Evolutionary conservation across 2,329 filamentous ascomycete genomes (phyloP), one percentile per base, ranked within the genome.

Genomic region (Cylindrodendrum hubeiense): DNA sequence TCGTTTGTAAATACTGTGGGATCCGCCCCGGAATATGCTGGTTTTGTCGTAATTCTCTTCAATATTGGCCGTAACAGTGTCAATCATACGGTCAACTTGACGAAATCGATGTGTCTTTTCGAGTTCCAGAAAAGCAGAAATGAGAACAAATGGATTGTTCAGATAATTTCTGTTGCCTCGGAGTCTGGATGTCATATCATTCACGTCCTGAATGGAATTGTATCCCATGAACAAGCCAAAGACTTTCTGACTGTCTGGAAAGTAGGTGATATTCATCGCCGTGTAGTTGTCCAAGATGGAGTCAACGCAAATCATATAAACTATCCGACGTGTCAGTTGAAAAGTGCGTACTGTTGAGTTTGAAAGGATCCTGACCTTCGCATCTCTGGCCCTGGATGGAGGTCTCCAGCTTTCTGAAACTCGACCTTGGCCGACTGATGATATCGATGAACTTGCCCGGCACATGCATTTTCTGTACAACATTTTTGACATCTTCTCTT

Each of bases 201-300:
- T 30, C 6, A 60, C 39, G 5, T 60, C 60, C 60, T 13, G 37
- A 10, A 1, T 17, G 13, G 39, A 43, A 4, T 19, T 26, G 43
- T 51, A 64, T n/a, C 56, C 61, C 3, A 64, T 39, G 24, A 58
- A 60, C 5, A 64, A 33, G 12, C 61, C 55, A 19, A 54, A 64
- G 10, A 60, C 33, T 37, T 64, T 56, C 5, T 37, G 30, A 17
- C 37, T 64, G 1, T 49, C 34, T 15, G 61, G 61, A 30, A 64
- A 64, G 50, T 60, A 60, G 22, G 61, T 64, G 30, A 60, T 9
- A 19, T 34, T 54, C 41, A 64, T 60, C 6, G 61, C 61, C 6
- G 50, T 64, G 33, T 49, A 60, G 49, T 60, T 59, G 2, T 28
- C 43, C 43, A 64, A 34, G 26, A 60, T 55, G 4, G 61, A 64